Evolutionary conservation across 495 filamentous ascomycete genomes (phyloP).

Genomic region (Pseudevernia furfuracea): DNA sequence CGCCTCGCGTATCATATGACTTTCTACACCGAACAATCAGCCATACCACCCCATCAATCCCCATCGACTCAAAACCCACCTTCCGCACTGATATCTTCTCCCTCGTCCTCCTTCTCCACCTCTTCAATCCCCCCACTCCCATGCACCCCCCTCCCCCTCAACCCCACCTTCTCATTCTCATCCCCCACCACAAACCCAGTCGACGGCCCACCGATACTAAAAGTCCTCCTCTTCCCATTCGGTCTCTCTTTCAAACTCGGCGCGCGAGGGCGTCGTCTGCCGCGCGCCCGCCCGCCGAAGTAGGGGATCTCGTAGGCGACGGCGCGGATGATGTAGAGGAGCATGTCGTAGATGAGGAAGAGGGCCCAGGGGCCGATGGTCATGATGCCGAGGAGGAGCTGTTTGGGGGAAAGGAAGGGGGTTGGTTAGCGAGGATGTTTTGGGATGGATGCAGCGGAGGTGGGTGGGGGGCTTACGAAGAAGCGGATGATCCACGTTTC

Average conservation of each 20-base stretch:
- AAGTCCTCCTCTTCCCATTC: conserved; percentile 43
- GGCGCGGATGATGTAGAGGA: conserved; percentile 56
- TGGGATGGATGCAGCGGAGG: background rate
- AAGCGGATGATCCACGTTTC: conserved; percentile 58
- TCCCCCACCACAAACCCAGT: conserved; percentile 2
- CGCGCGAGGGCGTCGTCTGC: conserved; percentile 52
- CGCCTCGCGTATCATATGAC: conserved; percentile 7
- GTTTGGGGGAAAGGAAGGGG: conserved; percentile 9
- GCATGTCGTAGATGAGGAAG: conserved; percentile 58
- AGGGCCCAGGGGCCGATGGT: conserved; percentile 61
- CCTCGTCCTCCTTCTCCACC: background rate
- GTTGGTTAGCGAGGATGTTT: conserved; percentile 9
- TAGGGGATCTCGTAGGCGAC: conserved; percentile 52
- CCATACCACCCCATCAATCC: background rate
- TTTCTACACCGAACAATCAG: conserved; percentile 9
- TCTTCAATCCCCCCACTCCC: background rate
- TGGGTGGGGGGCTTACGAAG: conserved; percentile 45
- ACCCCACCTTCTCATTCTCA: conserved; percentile 8
- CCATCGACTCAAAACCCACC: background rate
- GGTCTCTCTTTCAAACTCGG: conserved; percentile 57
- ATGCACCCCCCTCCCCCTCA: conserved; percentile 9
- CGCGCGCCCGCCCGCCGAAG: conserved; percentile 57
- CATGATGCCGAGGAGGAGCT: conserved; percentile 58
- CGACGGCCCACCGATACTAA: conserved; percentile 35
- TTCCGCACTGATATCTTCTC: background rate